These are phyloP conservation scores for Tolypocladium tundrense DNA, from an alignment of 2,329 filamentous ascomycete species.

Conservation along the genomic window DNA sequence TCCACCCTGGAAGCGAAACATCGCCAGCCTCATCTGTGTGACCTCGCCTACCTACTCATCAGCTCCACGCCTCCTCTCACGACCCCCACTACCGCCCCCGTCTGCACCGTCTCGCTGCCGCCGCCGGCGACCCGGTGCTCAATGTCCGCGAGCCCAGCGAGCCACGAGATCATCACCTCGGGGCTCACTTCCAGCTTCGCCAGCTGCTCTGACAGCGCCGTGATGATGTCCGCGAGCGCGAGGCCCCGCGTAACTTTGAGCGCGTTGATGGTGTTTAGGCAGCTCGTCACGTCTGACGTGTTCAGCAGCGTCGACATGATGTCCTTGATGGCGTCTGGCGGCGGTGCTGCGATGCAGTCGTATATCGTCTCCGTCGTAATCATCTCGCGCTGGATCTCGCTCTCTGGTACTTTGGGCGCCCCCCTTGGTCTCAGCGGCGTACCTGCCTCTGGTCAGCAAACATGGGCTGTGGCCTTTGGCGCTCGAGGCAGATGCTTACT, in stretches of 20 bases:
- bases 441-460: conserved; percentile 29
- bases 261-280: conserved; percentile 76
- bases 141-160: conserved; percentile 83
- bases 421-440: conserved; percentile 56
- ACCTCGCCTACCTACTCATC: conserved; percentile 18
- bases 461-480: not conserved
- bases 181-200: conserved; percentile 72
- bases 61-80: conserved; percentile 80
- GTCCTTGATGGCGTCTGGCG: conserved; percentile 75
- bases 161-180: conserved; percentile 82
- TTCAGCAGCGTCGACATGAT: conserved; percentile 77
- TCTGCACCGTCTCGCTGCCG: conserved; percentile 80
- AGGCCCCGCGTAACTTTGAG: conserved; percentile 79
- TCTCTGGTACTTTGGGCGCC: conserved; percentile 47
- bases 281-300: conserved; percentile 81
- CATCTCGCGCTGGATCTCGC: conserved; percentile 61
- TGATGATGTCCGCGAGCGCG: conserved; percentile 88
- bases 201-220: conserved; percentile 73
- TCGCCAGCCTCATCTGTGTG: not conserved
- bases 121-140: conserved; percentile 86
- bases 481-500: conserved; percentile 41
- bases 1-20: no score
- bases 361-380: conserved; percentile 93
- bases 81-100: conserved; percentile 83
- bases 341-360: conserved; percentile 92